These are phyloP conservation scores for Sparassis latifolia DNA, from an alignment of 1,284 basidiomycete genomes.

Conservation along the genomic window DNA sequence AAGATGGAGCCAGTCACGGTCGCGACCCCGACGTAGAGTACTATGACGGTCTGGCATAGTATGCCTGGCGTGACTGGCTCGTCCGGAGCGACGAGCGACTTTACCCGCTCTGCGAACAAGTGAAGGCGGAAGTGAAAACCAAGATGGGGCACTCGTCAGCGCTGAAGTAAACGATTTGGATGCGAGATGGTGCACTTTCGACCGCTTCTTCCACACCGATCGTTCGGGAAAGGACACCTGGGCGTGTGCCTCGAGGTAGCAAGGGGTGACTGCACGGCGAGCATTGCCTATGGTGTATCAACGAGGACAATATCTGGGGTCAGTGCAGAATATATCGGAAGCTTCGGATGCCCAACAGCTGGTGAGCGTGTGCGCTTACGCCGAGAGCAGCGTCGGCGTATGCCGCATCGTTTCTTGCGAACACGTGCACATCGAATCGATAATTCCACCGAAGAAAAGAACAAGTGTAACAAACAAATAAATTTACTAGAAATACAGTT, in stretches of 20 bases:
- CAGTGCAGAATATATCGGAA: conserved; percentile 70
- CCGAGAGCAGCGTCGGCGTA: too few species aligned
- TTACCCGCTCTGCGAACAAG: conserved; percentile 58
- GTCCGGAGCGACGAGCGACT: conserved; percentile 70
- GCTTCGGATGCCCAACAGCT: conserved; percentile 33
- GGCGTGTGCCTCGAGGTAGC: conserved; percentile 49
- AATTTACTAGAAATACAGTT: too few species aligned
- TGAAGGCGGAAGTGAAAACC: neutral
- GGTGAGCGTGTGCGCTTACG: too few species aligned
- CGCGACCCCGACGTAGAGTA: conserved; percentile 81
- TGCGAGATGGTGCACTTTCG: conserved; percentile 54
- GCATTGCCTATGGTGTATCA: conserved; percentile 63
- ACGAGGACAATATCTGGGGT: conserved; percentile 60
- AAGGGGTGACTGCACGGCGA: conserved; percentile 49
- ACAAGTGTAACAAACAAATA: too few species aligned
- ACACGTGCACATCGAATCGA: too few species aligned
- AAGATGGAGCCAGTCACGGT: conserved; percentile 84
- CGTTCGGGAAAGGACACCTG: conserved; percentile 67
- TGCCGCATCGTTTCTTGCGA: too few species aligned
- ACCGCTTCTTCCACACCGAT: conserved; percentile 76
- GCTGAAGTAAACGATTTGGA: neutral
- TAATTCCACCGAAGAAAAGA: too few species aligned
- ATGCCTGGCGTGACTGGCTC: conserved; percentile 83
- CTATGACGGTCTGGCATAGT: too few species aligned
- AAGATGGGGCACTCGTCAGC: neutral